phyloP scores from a whole-genome alignment of 1,284 basidiomycete genomes.

The Mycocalia duriaeana region DNA sequence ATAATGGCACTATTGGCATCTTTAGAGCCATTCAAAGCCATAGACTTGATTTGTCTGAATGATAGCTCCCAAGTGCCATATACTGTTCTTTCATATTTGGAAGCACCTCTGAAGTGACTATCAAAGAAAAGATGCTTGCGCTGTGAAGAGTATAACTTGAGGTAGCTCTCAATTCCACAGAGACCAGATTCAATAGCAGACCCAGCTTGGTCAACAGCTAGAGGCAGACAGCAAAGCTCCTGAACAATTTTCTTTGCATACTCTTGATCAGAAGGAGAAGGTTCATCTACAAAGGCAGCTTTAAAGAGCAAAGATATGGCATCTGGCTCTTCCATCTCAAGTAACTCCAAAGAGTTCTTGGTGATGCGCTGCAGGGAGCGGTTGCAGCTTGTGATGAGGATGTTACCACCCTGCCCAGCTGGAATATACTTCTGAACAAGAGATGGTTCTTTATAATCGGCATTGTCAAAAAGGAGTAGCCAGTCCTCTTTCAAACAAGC shows the following conservation, averaged over 20 bases:
- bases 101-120: slow-evolving; percentile 1
- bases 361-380: not conserved
- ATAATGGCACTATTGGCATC: slow-evolving; percentile 3
- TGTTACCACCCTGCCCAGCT: slow-evolving; percentile 1
- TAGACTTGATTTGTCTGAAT: not conserved
- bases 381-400: slow-evolving; percentile 3
- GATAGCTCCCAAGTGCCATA: slow-evolving; percentile 6
- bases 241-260: slow-evolving; percentile 3
- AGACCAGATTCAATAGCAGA: slow-evolving; percentile 1
- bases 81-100: slow-evolving; percentile 3
- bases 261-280: not conserved
- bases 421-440: slow-evolving; percentile 1
- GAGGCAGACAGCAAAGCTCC: slow-evolving; percentile 1
- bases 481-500: not conserved
- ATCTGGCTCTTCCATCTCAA: not conserved
- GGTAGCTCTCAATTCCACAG: not conserved
- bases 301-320: slow-evolving; percentile 1
- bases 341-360: not conserved
- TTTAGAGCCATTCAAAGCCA: not conserved
- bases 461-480: slow-evolving; percentile 3
- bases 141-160: not conserved
- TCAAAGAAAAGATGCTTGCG: not conserved
- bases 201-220: slow-evolving; percentile 9
- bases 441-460: not conserved
- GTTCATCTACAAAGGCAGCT: not conserved